These are phyloP conservation scores for Dacryopinax primogenitus DNA, from an alignment of 768 basidiomycete genomes.

Conservation along the genomic window DNA sequence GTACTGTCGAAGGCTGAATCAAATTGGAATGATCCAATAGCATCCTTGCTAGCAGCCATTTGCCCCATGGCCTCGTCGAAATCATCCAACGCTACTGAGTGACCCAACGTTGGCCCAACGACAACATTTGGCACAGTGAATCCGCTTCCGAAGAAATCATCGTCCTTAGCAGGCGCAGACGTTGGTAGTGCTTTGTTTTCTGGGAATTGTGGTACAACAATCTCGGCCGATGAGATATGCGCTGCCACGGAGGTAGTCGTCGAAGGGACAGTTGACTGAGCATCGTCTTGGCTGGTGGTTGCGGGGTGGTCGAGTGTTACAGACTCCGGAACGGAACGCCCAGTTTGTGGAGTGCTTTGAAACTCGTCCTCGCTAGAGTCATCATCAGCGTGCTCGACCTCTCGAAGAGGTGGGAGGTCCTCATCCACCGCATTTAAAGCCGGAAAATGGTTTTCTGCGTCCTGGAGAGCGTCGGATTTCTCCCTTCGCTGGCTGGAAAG, in stretches of 20 bases:
- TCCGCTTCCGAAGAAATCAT: slow-evolving; percentile 11
- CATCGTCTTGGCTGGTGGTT: too few relatives aligned
- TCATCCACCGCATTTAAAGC: slow-evolving; percentile 6
- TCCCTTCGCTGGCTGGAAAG: background rate
- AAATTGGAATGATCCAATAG: slow-evolving; percentile 41
- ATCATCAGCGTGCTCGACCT: slow-evolving; percentile 23
- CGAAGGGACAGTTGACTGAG: too few relatives aligned
- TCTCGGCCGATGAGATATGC: background rate
- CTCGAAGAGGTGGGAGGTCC: slow-evolving; percentile 19
- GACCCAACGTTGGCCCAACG: background rate
- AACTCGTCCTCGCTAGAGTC: slow-evolving; percentile 16
- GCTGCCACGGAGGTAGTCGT: too few relatives aligned
- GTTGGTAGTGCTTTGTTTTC: background rate
- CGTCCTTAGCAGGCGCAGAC: slow-evolving; percentile 9
- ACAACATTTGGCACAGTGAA: background rate
- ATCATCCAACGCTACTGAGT: slow-evolving; percentile 34
- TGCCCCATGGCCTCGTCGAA: slow-evolving; percentile 67
- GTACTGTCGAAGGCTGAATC: slow-evolving; percentile 47
- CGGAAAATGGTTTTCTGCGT: slow-evolving; percentile 11
- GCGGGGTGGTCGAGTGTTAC: too few relatives aligned
- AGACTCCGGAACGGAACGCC: background rate
- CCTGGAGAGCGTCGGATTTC: background rate
- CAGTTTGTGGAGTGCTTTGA: slow-evolving; percentile 2
- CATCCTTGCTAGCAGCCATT: slow-evolving; percentile 28
- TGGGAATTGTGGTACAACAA: background rate